These are phyloP conservation scores for Plasmodium reichenowi DNA, from an alignment of 169 alveolate species.

Conservation along the genomic window DNA sequence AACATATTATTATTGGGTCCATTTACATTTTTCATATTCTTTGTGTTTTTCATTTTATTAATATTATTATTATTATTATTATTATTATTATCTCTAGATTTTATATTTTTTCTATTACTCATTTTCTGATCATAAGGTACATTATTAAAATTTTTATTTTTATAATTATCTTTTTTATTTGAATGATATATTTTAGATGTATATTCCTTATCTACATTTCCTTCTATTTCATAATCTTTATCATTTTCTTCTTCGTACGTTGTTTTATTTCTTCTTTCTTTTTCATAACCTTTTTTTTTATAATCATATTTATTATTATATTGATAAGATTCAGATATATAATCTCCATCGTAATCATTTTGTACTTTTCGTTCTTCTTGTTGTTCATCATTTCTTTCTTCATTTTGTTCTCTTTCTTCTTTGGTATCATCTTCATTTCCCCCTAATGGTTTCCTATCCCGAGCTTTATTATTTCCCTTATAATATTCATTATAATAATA, in stretches of 20 bases:
- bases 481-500: too few relatives aligned
- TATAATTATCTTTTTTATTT: conserved; percentile 3
- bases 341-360: too few relatives aligned
- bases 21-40: neutral
- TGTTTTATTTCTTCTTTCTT: neutral
- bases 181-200: conserved; percentile 16
- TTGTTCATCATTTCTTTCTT: neutral
- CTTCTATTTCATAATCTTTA: conserved; percentile 1
- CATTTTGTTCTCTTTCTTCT: neutral
- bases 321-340: too few relatives aligned
- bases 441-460: too few relatives aligned
- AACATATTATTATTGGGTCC: neutral
- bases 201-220: neutral
- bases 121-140: conserved; percentile 6
- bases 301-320: neutral
- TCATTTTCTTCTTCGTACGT: neutral
- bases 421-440: too few relatives aligned
- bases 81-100: conserved; percentile 4
- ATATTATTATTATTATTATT: too few relatives aligned
- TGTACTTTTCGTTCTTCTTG: too few relatives aligned
- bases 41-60: conserved; percentile 29
- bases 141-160: conserved; percentile 2
- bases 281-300: neutral
- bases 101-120: conserved; percentile 24
- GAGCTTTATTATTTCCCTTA: too few relatives aligned